A percentile compares a stretch with the other conserved stretches of the same genome.
Conservation (phyloP, 2,329 filamentous ascomycete genomes). For the Colletotrichum costaricense region DNA sequence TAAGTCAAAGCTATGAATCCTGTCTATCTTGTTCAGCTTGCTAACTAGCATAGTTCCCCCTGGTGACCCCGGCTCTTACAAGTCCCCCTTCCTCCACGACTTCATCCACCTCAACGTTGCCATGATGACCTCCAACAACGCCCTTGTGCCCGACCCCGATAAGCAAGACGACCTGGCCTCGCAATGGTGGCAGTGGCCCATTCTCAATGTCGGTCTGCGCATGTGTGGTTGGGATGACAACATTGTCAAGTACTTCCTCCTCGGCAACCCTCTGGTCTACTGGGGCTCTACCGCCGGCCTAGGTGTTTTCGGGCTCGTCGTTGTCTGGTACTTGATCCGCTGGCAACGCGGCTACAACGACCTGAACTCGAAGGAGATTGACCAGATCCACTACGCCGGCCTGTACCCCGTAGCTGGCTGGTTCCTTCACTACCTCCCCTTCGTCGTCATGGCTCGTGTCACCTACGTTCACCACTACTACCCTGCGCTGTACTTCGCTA, state of each 20-base stretch:
- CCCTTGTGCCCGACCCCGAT: slow-evolving; percentile 95
- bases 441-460: slow-evolving; percentile 97
- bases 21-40: slow-evolving; percentile 33
- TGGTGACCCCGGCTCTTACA: slow-evolving; percentile 90
- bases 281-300: slow-evolving; percentile 91
- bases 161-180: slow-evolving; percentile 99
- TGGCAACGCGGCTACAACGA: slow-evolving; percentile 97
- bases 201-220: slow-evolving; percentile 92
- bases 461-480: slow-evolving; percentile 99
- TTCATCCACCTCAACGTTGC: slow-evolving; percentile 98
- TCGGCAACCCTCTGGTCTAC: slow-evolving; percentile 96
- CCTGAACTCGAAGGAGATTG: slow-evolving; percentile 81
- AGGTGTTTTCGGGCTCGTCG: slow-evolving; percentile 75
- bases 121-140: slow-evolving; percentile 99
- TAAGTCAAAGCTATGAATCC: slow-evolving; percentile 60
- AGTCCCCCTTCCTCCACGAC: slow-evolving; percentile 96
- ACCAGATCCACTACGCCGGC: slow-evolving; percentile 94
- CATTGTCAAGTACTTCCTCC: slow-evolving; percentile 97
- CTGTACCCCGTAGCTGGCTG: slow-evolving; percentile 93
- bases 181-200: slow-evolving; percentile 98
- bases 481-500: slow-evolving; percentile 96
- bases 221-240: slow-evolving; percentile 99
- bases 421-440: slow-evolving; percentile 96
- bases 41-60: slow-evolving; percentile 76
- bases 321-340: slow-evolving; percentile 87